Evolutionary conservation across 371 early-diverging fungal species (phyloP), one percentile per base, ranked within the genome.

Genomic region (Mortierella sp.): DNA sequence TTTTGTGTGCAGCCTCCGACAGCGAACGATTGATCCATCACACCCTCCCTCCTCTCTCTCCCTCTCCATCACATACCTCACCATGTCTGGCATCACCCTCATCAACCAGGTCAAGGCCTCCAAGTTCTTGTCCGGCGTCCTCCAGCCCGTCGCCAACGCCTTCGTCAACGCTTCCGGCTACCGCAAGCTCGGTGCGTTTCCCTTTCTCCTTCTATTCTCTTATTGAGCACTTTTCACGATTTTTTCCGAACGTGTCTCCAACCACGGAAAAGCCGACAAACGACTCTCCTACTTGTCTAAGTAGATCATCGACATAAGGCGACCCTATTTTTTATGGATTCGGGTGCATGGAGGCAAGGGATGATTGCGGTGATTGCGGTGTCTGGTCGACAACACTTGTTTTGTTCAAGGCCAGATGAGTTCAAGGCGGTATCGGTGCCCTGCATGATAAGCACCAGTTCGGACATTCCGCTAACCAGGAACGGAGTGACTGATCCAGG

Each of bases 101-200:
- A 83, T 83, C 72, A 82, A 87, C 75, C 88, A 84, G 87, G 91
- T 95, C 76, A 91, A 92, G 90, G 91, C 89, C 81, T 92, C 91
- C 80, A 91, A 91, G 89, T 88, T 93, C 87, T 89, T 93, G 77
- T 88, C 90, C 35, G 89, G 91, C n/a, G 27, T 95, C 55, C 90
- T 95, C 85, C 92, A 90, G 83, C 96, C 96, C 71, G 90, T 95
- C 43, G 91, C 95, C 81, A 91, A 89, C 78, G 89, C 92, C 63
- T 95, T 95, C 90, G 94, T 94, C 79, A 92, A 93, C 74, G 93
- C 95, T 74, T 88, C 96, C 68, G 96, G 95, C 77, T 96, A 96
- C 89, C 92, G 95, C 83, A 89, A 95, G 83, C 91, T 95, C 71
- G 96, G 96, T 95, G 93, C 78, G 90, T 81, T 27, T 71, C n/a